These are phyloP conservation scores for Escovopsis weberi DNA, from an alignment of 2,329 filamentous ascomycete genomes.

Conservation along the genomic window DNA sequence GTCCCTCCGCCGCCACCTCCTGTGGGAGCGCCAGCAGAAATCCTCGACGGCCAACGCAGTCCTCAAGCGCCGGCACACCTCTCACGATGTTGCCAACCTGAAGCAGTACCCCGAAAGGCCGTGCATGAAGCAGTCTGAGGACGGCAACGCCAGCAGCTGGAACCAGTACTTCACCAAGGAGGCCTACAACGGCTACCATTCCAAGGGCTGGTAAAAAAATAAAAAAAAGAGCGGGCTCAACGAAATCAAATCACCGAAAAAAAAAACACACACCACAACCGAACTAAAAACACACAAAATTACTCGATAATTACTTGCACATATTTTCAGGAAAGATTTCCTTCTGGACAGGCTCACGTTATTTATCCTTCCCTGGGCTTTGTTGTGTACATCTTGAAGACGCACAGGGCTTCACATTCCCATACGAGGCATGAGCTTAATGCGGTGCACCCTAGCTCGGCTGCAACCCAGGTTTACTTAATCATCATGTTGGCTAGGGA, in stretches of 20 bases:
- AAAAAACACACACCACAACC: background rate
- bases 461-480: background rate
- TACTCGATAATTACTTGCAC: background rate
- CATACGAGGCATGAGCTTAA: conserved; percentile 1
- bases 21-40: conserved; percentile 94
- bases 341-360: conserved; percentile 1
- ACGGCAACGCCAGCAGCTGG: conserved; percentile 56
- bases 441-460: background rate
- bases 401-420: background rate
- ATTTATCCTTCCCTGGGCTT: background rate
- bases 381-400: background rate
- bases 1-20: conserved; percentile 75
- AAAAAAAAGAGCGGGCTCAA: no score
- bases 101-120: conserved; percentile 61
- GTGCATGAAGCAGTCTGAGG: conserved; percentile 45
- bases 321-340: background rate
- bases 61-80: conserved; percentile 78
- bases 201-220: conserved; percentile 25
- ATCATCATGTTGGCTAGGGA: background rate
- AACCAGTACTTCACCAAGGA: conserved; percentile 79
- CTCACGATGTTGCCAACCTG: conserved; percentile 79
- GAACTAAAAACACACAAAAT: background rate
- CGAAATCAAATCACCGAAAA: background rate
- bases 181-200: conserved; percentile 36
- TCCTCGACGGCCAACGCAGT: conserved; percentile 78